phyloP scores from a whole-genome alignment of 1,284 basidiomycete genomes.

The Hemileia vastatrix region DNA sequence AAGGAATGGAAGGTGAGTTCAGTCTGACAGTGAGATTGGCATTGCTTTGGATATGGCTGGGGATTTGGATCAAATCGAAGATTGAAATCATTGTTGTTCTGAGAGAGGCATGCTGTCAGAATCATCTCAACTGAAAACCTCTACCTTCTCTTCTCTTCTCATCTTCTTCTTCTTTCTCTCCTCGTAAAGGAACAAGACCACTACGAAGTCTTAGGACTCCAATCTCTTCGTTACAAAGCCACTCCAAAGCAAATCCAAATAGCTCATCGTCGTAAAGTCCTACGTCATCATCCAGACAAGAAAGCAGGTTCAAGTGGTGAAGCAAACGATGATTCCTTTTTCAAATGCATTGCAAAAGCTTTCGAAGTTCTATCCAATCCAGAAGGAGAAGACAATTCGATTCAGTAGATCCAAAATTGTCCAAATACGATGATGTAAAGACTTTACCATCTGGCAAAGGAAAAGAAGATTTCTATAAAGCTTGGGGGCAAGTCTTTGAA shows the following conservation, averaged over 20 bases:
- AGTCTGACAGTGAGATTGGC: no score
- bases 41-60: no score
- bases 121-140: no score
- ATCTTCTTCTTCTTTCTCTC: not conserved
- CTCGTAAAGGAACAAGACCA: conserved; percentile 92
- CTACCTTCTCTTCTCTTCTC: conserved; percentile 22
- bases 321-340: conserved; percentile 91
- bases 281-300: conserved; percentile 98
- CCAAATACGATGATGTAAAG: conserved; percentile 52
- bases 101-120: no score
- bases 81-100: no score
- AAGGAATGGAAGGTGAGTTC: conserved; percentile 87
- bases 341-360: conserved; percentile 98
- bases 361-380: conserved; percentile 78
- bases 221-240: conserved; percentile 76
- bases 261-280: conserved; percentile 94
- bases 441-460: conserved; percentile 36
- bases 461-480: conserved; percentile 56
- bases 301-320: conserved; percentile 66
- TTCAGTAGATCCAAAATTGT: conserved; percentile 66
- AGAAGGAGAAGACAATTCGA: conserved; percentile 92
- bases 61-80: no score
- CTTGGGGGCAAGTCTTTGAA: conserved; percentile 69
- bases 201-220: conserved; percentile 89
- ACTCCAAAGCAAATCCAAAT: conserved; percentile 88